Evolutionary conservation across 1,284 basidiomycete genomes (phyloP), one percentile per base, ranked within the genome.

Genomic region (Apiotrichum gamsii): DNA sequence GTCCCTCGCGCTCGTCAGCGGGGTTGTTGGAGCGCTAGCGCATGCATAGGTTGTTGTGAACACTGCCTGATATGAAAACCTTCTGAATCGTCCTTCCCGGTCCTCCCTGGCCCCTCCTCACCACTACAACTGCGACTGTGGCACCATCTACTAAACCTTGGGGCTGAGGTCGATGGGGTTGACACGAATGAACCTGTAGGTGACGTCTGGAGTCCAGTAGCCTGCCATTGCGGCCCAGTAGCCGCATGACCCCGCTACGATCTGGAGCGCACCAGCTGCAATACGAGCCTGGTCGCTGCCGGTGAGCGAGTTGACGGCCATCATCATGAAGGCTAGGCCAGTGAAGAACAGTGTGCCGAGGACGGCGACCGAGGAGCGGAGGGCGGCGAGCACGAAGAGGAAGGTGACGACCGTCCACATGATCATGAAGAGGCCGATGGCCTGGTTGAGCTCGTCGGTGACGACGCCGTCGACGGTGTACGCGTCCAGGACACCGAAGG

Each of bases 181-280:
- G 13, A 30, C 29, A 8, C 37, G 43, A 20, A 49, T 23, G 18
- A 35, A 39, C 16, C 28, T 18, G 33, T 49, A 49, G 29, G 52
- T 51, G 20, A 47, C 50, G 49, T 54, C 52, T 16, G 49, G 45
- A 1, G 52, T 51, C 52, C 52, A 54, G 49, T 51, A 51, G 23
- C 52, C 52, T 8, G 52, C 39, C 36, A 54, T 47, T 9, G 49
- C 52, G 8, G 52, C 46, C 43, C 45, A 54, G 49, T 43, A 48
- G n/a, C 52, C 52, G 15, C 35, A 46, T 20, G 8, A 18, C n/a
- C 36, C 35, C 8, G 40, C 49, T 19, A 48, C 41, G 43, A 51
- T 20, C 46, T 46, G 41, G 32, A 48, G 19, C 2, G 43, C 43
- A 19, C 52, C 52, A 11, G 46, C 37, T 24, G 46, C 52, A 18